A percentile compares a stretch with the other conserved stretches of the same genome.
phyloP scores from a whole-genome alignment of 2,329 filamentous ascomycete genomes.

The Paracorniculantispora psalliotae region DNA sequence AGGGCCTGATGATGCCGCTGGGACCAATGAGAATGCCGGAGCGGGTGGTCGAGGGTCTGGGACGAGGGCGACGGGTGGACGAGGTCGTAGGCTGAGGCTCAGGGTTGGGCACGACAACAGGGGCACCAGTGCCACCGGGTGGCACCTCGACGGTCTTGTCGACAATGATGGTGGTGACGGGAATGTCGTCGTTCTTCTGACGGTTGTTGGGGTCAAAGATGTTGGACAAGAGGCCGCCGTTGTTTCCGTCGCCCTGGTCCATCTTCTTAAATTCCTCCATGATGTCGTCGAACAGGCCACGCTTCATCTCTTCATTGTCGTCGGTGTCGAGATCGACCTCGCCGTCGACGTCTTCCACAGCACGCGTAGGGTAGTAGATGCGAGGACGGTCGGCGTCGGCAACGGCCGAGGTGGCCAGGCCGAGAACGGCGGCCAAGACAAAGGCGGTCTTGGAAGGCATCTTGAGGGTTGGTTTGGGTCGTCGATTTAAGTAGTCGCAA shows the following conservation, averaged over 20 bases:
- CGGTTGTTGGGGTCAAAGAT: constrained; percentile 15
- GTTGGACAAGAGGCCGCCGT: constrained; percentile 4
- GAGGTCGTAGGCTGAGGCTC: constrained; percentile 16
- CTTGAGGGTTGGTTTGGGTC: not conserved
- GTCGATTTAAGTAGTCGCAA: not conserved
- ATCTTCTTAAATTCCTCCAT: too few relatives aligned
- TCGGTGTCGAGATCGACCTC: constrained; percentile 17
- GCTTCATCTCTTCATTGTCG: constrained; percentile 10
- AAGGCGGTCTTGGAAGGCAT: constrained; percentile 10
- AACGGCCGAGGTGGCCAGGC: constrained; percentile 41
- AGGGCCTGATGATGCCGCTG: constrained; percentile 21
- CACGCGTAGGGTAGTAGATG: constrained; percentile 54
- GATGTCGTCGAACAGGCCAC: constrained; percentile 1
- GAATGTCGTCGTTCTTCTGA: constrained; percentile 19
- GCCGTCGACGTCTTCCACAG: constrained; percentile 42
- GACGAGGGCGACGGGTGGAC: constrained; percentile 15
- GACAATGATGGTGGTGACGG: constrained; percentile 22
- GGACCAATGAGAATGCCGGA: constrained; percentile 24
- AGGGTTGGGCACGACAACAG: constrained; percentile 7
- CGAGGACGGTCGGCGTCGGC: constrained; percentile 43
- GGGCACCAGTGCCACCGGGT: constrained; percentile 13
- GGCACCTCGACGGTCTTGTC: constrained; percentile 6
- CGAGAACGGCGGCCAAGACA: constrained; percentile 42
- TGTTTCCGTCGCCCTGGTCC: too few relatives aligned
- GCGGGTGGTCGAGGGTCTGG: constrained; percentile 10